Base-by-base conservation (phyloP, 805 yeast genomes). In the Wickerhamia fluorescens region DNA sequence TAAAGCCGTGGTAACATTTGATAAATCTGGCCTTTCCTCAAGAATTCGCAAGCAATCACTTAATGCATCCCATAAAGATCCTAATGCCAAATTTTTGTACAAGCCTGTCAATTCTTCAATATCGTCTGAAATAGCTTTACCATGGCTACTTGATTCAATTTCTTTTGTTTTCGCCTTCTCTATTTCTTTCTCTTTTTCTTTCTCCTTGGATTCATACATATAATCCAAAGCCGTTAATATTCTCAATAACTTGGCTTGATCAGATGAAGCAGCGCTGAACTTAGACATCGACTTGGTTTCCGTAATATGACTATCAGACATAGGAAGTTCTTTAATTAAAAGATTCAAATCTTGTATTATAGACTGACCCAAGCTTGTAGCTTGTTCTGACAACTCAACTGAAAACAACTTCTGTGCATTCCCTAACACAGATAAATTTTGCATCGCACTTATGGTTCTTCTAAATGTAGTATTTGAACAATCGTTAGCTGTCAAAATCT, bases 151-250 rank as follows among this genome's bases (percentile, higher is more conserved):
- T 20, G 29, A 11, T 5, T 20, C 10, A 11, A 8, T 20, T 28
- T 17, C 28, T 24, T 9, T 40, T 26, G 29, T 40, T 32, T 4
- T 30, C 34, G 20, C 14, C 47, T 44, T 20, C 23, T 21, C 29
- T n/a, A n/a, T n/a, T 6, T 13, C 14, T 41, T 7, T 48, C 47
- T 16, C 43, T 44, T 39, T 40, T 24, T 40, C 40, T 24, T 44
- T 44, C 16, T 49, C 49, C 19, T 59, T 56, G 1, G 63, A 47
- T 29, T 78, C 85, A 51, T 73, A 81, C 47, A 88, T 62, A 42
- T 80, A 85, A 44, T 88, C 96, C 34, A 88, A 66, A 0, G 96
- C 95, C 1, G 96, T 87, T 36, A 88, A 62, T 3, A 86, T 77
- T 29, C 95, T 68, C 31, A 89, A 60, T n/a, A 92, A 56, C 45